These are phyloP conservation scores for Elaeis oleifera DNA, from an alignment of 202 grass and related monocot species.

Conservation along the genomic window DNA sequence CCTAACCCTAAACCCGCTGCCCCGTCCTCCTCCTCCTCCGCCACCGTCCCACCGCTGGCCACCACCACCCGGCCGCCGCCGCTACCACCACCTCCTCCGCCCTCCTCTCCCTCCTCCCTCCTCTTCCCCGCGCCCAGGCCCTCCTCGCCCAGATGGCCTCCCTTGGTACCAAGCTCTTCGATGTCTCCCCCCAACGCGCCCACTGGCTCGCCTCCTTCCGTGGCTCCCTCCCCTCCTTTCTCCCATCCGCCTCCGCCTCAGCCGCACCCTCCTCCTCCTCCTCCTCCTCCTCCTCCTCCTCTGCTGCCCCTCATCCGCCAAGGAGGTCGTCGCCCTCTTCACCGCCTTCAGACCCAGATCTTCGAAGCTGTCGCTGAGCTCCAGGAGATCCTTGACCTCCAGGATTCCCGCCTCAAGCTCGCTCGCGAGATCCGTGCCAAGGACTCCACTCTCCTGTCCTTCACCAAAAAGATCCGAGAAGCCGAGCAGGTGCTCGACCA, in stretches of 20 bases:
- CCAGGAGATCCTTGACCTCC: constrained; percentile 79
- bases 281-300: not conserved
- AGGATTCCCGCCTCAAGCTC: constrained; percentile 52
- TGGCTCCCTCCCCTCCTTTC: constrained; percentile 63
- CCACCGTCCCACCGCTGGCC: constrained; percentile 2
- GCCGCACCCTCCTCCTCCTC: constrained; percentile 16
- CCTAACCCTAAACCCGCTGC: constrained; percentile 13
- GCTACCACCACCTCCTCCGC: constrained; percentile 37
- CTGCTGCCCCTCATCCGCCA: constrained; percentile 30
- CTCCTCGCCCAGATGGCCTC: constrained; percentile 68
- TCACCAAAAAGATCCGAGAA: constrained; percentile 82
- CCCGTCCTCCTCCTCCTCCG: constrained; percentile 2
- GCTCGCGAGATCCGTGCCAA: constrained; percentile 49
- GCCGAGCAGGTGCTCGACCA: constrained; percentile 93
- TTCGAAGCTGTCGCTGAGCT: constrained; percentile 82
- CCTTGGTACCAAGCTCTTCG: constrained; percentile 76
- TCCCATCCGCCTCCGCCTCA: constrained; percentile 36
- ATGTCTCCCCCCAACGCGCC: constrained; percentile 64
- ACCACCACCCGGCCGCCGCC: not conserved
- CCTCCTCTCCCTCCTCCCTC: constrained; percentile 75
- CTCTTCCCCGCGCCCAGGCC: constrained; percentile 72
- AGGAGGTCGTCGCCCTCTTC: constrained; percentile 59
- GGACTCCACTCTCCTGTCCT: constrained; percentile 58
- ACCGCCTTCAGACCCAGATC: constrained; percentile 85
- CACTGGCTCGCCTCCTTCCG: constrained; percentile 75